phyloP scores from a whole-genome alignment of 169 alveolate species.

The Cyclospora cayetanensis region DNA sequence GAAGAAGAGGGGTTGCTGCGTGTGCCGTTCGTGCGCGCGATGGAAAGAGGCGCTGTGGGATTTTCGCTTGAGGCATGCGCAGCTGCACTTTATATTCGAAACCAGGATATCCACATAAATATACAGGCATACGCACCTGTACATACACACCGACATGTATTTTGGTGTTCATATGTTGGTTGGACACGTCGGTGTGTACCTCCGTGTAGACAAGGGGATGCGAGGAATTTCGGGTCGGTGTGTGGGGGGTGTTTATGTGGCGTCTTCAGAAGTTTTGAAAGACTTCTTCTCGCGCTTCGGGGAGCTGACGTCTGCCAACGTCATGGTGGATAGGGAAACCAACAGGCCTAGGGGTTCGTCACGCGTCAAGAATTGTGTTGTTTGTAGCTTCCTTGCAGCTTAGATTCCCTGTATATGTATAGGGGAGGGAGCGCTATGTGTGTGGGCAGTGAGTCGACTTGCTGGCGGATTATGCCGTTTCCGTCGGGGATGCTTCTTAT shows the following conservation, averaged over 20 bases:
- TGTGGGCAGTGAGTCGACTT: not conserved
- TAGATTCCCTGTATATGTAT: not conserved
- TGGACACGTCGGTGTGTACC: no score
- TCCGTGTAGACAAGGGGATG: no score
- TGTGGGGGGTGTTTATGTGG: conserved; percentile 75
- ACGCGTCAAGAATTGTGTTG: not conserved
- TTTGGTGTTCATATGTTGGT: not conserved
- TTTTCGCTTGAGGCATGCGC: no score
- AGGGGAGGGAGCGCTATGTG: not conserved
- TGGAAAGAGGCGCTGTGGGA: no score
- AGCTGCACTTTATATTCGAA: no score
- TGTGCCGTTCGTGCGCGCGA: not conserved
- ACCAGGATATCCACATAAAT: no score
- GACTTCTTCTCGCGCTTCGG: conserved; percentile 82
- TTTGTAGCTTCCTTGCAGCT: not conserved
- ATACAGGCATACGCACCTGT: no score
- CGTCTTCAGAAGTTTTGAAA: conserved; percentile 82
- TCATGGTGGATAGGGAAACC: conserved; percentile 83
- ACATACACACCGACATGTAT: not conserved
- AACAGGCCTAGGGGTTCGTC: conserved; percentile 81
- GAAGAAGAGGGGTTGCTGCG: no score
- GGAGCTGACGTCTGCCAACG: conserved; percentile 78
- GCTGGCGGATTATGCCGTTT: not conserved
- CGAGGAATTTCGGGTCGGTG: not conserved
- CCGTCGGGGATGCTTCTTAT: not conserved